Conservation (phyloP, 176 grass and related monocot genomes). For the Aegilops umbellulata region DNA sequence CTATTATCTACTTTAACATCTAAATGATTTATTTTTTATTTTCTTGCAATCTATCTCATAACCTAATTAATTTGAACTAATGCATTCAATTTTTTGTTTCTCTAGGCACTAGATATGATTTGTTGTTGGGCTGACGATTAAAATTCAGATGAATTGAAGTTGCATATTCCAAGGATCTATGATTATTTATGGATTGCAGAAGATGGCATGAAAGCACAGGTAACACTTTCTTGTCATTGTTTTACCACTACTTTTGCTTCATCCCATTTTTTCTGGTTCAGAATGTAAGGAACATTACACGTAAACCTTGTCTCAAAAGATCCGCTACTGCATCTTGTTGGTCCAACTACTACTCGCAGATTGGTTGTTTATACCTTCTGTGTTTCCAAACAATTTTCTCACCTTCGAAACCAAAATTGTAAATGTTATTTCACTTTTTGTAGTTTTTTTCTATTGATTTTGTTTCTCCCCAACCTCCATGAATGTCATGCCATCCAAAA, state of each 20-base stretch:
- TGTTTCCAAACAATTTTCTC: background rate
- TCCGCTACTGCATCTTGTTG: background rate
- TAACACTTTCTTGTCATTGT: background rate
- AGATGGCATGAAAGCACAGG: slow-evolving; percentile 74
- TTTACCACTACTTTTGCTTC: background rate
- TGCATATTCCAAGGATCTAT: slow-evolving; percentile 64
- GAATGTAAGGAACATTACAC: background rate
- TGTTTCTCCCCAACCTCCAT: too few species aligned
- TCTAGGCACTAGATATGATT: slow-evolving; percentile 72
- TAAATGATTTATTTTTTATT: background rate
- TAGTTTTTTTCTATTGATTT: too few species aligned
- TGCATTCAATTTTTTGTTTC: too few species aligned
- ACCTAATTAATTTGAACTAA: background rate
- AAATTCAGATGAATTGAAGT: slow-evolving; percentile 69
- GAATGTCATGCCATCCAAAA: too few species aligned
- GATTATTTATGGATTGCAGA: slow-evolving; percentile 75
- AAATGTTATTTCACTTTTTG: too few species aligned
- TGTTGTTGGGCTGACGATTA: slow-evolving; percentile 76
- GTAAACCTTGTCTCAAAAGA: background rate
- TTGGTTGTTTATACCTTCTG: background rate
- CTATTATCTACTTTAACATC: background rate
- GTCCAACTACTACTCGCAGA: background rate
- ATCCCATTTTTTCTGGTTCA: background rate
- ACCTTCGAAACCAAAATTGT: background rate
- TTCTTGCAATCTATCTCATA: background rate